These are phyloP conservation scores for Talaromyces islandicus DNA, from an alignment of 2,329 filamentous ascomycete species.

Conservation along the genomic window DNA sequence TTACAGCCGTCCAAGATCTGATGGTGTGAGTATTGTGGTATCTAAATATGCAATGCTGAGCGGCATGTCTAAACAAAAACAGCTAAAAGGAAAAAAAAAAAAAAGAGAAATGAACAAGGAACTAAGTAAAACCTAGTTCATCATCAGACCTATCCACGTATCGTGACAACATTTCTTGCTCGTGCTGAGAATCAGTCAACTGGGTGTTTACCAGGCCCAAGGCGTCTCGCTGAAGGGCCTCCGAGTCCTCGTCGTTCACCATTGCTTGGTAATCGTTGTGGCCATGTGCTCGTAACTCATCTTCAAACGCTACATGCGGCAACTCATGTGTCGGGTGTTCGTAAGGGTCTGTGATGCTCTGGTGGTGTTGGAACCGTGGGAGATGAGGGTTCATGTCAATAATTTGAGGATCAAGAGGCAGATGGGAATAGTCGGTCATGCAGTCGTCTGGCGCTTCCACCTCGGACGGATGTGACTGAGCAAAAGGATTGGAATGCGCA, in stretches of 20 bases:
- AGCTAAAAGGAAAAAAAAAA: too few relatives aligned
- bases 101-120: not conserved
- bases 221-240: constrained; percentile 32
- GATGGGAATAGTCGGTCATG: constrained; percentile 40
- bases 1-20: not conserved
- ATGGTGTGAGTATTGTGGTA: not conserved
- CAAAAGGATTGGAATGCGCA: constrained; percentile 27
- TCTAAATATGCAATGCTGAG: not conserved
- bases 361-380: constrained; percentile 34
- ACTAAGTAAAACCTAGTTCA: constrained; percentile 26
- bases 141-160: constrained; percentile 34
- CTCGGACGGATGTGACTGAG: constrained; percentile 23
- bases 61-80: not conserved
- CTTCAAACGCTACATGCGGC: constrained; percentile 30
- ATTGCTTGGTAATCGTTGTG: constrained; percentile 37
- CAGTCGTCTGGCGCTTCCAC: constrained; percentile 31
- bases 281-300: constrained; percentile 32
- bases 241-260: constrained; percentile 34
- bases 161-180: constrained; percentile 33
- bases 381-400: constrained; percentile 47
- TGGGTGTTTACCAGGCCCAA: constrained; percentile 34
- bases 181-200: constrained; percentile 34
- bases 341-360: constrained; percentile 30
- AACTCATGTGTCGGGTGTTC: constrained; percentile 25
- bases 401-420: constrained; percentile 58